Conservation (phyloP, 75 land plant species). For the Ceratopteris richardii region DNA sequence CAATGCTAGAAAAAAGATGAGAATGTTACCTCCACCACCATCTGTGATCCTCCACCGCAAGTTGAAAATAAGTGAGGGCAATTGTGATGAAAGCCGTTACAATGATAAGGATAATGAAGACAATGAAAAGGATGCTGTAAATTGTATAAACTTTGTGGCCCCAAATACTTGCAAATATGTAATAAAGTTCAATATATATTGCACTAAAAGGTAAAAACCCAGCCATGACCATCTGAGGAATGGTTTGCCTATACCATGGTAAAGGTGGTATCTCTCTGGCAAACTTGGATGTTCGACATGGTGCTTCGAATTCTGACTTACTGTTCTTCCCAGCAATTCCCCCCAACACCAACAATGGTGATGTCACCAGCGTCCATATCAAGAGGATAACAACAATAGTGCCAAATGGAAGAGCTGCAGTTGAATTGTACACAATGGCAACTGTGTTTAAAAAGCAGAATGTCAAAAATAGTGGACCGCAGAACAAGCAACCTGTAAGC, state of each 20-base stretch:
- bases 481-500: conserved; percentile 57
- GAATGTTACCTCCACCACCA: conserved; percentile 97
- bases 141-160: conserved; percentile 76
- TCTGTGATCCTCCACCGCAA: conserved; percentile 66
- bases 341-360: conserved; percentile 62
- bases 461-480: conserved; percentile 48
- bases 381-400: conserved; percentile 55
- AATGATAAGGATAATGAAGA: conserved; percentile 61
- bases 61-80: conserved; percentile 71
- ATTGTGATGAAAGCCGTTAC: conserved; percentile 73
- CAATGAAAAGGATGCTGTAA: conserved; percentile 78
- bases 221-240: conserved; percentile 80
- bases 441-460: conserved; percentile 57
- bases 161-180: conserved; percentile 73
- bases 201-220: conserved; percentile 81
- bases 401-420: conserved; percentile 65
- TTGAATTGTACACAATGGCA: conserved; percentile 49
- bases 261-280: conserved; percentile 67
- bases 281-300: conserved; percentile 56
- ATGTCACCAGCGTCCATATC: conserved; percentile 70
- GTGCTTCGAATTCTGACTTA: conserved; percentile 64
- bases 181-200: conserved; percentile 64
- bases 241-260: conserved; percentile 55
- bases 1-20: too few species aligned
- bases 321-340: conserved; percentile 74